Evolutionary conservation across 225 moss, liverwort and hornwort species (phyloP), one percentile per base, ranked within the genome.

Genomic region (Pseudoscleropodium purum): DNA sequence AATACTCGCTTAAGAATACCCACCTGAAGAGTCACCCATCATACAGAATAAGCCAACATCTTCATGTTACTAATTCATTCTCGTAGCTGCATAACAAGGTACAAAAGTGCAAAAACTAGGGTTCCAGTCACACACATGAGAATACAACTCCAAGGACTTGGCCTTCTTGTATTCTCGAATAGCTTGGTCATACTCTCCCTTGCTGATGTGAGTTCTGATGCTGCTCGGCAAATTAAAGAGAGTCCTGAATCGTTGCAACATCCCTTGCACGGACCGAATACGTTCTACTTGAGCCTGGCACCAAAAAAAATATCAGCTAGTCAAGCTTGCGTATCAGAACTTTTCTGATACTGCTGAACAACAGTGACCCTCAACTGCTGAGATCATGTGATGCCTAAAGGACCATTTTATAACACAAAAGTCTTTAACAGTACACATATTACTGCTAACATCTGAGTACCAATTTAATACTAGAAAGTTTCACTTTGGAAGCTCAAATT

Each of bases 121-220:
- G 82, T 63, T 78, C 37, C 47, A 60, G 62, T 60, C 64, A 92
- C 96, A 7, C 64, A 98, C 98, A 89, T 99, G 94, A 84, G 98
- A 97, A 89, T 97, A 97, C 81, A 96, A 91, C 66, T 97, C 98
- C 91, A 99, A 91, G 52, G 97, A 97, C 88, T 99, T 99, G 49
- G 98, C 98, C 84, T 99, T 99, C 89, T 99, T 97, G 91, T 99
- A 99, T 65, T 99, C 98, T 83, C 97, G 96, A 87, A 99, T 99
- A 52, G 98, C 98, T 88, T 96, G 92, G 75, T 99, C 97, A 85
- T 96, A 99, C 89, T 99, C 97, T 82, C 96, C 96, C 89, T 97
- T 97, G 90, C 96, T 94, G 62, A 99, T 96, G 86, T 96, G 92
- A 82, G 93, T 95, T 83, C 97, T 91, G 67, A 99, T 99, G 86